Conservation (phyloP, 208 protist genomes). For the Tritrichomonas musculus region DNA sequence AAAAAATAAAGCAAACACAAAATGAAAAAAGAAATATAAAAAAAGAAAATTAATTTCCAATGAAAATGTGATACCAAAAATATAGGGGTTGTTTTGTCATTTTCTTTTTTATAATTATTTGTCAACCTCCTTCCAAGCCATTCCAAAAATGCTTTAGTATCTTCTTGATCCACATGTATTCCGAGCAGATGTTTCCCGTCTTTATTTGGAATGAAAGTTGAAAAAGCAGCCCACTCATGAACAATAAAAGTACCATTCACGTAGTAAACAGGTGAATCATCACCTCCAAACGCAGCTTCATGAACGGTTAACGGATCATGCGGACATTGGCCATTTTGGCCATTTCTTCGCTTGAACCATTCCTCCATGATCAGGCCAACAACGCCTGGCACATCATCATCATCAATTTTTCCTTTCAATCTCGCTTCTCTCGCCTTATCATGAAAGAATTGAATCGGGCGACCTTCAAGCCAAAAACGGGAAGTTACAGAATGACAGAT, state of each 20-base stretch:
- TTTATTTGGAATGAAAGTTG: neutral
- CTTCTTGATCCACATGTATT: too few species aligned
- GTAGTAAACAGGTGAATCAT: neutral
- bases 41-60: too few species aligned
- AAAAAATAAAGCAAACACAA: too few species aligned
- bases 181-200: neutral
- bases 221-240: constrained; percentile 11
- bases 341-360: neutral
- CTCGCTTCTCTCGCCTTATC: neutral
- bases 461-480: neutral
- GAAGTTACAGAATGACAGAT: neutral
- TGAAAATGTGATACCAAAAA: too few species aligned
- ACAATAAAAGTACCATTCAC: neutral
- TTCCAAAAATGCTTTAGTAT: too few species aligned
- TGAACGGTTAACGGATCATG: neutral
- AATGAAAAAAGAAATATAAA: too few species aligned
- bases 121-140: too few species aligned
- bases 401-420: neutral
- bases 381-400: neutral
- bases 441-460: neutral
- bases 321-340: neutral
- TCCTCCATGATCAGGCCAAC: neutral
- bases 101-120: too few species aligned
- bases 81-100: too few species aligned
- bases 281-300: neutral